Evolutionary conservation across 305 asterid genomes (phyloP), one percentile per base, ranked within the genome.

Genomic region (Andrographis paniculata): DNA sequence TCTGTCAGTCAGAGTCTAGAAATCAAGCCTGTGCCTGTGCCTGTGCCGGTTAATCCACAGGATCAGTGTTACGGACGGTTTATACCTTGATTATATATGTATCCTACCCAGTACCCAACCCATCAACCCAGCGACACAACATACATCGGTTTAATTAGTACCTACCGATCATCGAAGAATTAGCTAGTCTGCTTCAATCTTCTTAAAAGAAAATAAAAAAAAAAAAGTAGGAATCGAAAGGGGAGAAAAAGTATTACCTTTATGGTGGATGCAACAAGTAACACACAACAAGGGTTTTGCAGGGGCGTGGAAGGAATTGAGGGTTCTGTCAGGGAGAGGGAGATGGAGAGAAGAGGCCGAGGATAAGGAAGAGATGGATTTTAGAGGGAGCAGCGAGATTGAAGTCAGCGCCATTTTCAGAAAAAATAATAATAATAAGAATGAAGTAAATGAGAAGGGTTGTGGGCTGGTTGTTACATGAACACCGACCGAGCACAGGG

Each of bases 331-430:
- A 12, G 53, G 14, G 44, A 45, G 15, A 47, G 58, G 37, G 15
- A 47, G 58, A 38, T 1, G 68, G 49, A 17, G 79, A 69, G 24
- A 68, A 52, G 37, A 57, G 33, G 42, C 50, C 59, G 18, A 62
- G 65, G n/a, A n/a, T n/a, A n/a, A n/a, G n/a, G n/a, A n/a, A n/a
- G n/a, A n/a, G 0, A 65, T 55, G 66, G 87, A 72, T 63, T 77
- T 84, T 58, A 77, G 23, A 52, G 75, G 79, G 14, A 75, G 41
- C 40, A 74, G 36, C 52, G 94, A 75, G 65, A 74, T 56, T 51
- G 87, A 79, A 66, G 67, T 24, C 15, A 81, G 72, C 48, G 92
- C 97, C 97, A 88, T 88, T 64, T 68, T 62, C 17, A 14, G 17
- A 4, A 4, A 24, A 24, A 24, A 31, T 8, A 31, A 5, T 1